These are phyloP conservation scores for Danielozyma ontarioensis DNA, from an alignment of 805 yeast species.

Conservation along the genomic window DNA sequence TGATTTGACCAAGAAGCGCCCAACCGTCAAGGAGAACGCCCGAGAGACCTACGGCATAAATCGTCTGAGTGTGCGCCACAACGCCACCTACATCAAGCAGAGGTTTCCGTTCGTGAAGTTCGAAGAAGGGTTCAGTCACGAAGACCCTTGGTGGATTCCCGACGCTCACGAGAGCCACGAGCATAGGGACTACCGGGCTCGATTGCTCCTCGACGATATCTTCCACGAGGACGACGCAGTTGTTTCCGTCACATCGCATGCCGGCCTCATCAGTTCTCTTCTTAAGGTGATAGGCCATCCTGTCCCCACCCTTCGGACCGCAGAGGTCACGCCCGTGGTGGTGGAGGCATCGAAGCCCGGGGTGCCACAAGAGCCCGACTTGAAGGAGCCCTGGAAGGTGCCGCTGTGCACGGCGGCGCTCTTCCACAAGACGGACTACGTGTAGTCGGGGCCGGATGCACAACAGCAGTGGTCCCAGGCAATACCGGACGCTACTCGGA, in stretches of 20 bases:
- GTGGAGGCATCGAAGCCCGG: slow-evolving; percentile 8
- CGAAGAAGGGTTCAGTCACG: slow-evolving; percentile 20
- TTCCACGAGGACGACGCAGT: slow-evolving; percentile 16
- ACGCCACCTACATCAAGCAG: slow-evolving; percentile 12
- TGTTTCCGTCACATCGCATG: slow-evolving; percentile 24
- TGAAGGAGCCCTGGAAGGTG: slow-evolving; percentile 3
- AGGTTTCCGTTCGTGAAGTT: slow-evolving; percentile 16
- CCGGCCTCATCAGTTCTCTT: slow-evolving; percentile 22
- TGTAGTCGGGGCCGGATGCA: no score
- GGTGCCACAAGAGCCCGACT: slow-evolving; percentile 1
- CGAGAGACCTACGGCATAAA: slow-evolving; percentile 31
- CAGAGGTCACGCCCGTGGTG: slow-evolving; percentile 24
- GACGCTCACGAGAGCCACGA: slow-evolving; percentile 19
- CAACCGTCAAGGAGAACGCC: slow-evolving; percentile 21
- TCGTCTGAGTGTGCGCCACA: slow-evolving; percentile 24
- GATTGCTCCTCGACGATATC: slow-evolving; percentile 20
- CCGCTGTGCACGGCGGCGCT: no score
- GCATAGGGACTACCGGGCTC: slow-evolving; percentile 23
- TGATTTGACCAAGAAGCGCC: slow-evolving; percentile 3
- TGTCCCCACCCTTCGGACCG: slow-evolving; percentile 18
- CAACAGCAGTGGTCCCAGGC: no score
- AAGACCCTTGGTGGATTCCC: slow-evolving; percentile 20
- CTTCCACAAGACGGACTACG: no score
- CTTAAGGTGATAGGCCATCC: slow-evolving; percentile 21
- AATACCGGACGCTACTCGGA: no score